Evolutionary conservation across 164 flowering plant genomes (phyloP), one percentile per base, ranked within the genome.

Genomic region (Santalum album): DNA sequence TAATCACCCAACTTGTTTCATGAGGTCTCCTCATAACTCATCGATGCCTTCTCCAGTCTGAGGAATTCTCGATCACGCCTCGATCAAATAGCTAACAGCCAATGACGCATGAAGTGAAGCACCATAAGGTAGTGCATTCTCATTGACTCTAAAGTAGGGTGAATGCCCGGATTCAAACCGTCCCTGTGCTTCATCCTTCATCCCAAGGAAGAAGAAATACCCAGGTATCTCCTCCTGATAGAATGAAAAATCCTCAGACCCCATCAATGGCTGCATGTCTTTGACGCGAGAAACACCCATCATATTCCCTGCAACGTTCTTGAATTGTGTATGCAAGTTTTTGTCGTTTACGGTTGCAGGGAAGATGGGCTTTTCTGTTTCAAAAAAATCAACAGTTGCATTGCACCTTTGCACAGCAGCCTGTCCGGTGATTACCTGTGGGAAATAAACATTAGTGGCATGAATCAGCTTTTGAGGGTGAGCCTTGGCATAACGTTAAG

Each of bases 101-200:
- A 89, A 55, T 3, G 95, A 76, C 25, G 95, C 90, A 43, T 89
- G 97, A 19, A 84, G 74, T 23, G 95, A 86, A 46, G 92, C 90
- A 11, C 95, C 92, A 54, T 62, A 68, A 43, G 90, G 81, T 57
- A 89, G 74, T 25, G 48, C 77, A 44, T 77, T 82, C 67, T 89
- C 95, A 24, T 86, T 73, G 58, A 84, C 38, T 14, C 35, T 52
- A 64, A 77, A 86, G 52, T 66, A 58, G 12, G 90, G 90, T 0
- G 89, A 77, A 45, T 89, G 97, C 0, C 20, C 35, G 0, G 62
- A 38, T 14, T 61, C 59, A 14, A 65, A 63, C 19, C 40, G 49
- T 12, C 58, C 69, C 18, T 29, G 50, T 16, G 72, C 60, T 24
- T 74, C 73, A 39, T 74, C 72, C 66, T 64, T 66, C 84, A 82